Base-by-base conservation (phyloP, 495 filamentous ascomycete genomes). In the Neurospora terricola region DNA sequence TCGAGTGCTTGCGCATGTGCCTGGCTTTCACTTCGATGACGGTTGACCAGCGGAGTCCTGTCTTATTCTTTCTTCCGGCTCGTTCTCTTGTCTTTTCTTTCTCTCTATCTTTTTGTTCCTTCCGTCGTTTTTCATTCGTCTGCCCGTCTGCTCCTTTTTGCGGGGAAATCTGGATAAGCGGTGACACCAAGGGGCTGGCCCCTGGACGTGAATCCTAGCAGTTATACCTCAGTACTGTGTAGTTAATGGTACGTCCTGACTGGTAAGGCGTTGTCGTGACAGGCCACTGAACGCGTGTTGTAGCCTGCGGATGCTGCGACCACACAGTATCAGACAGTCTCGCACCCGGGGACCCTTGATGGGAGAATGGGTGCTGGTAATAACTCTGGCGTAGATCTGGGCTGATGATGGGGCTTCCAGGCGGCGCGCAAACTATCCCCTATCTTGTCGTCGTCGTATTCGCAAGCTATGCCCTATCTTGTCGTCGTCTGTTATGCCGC, bases 121-220 rank as follows among this genome's bases (percentile, higher is more conserved):
- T 27, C 16, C 34, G 5, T 39, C 34, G 12, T 70, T 40, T 70
- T 40, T 70, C 38, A 12, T 70, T 70, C 9, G 34, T 39, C 69
- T 70, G 18, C 69, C 34, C 69, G 3, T 21, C 34, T 70, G 34
- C 27, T 62, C 68, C 34, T 14, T 69, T 72, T 74, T 74, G 73
- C 73, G 73, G 73, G 73, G 73, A 74, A 74, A 74, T 48, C 73
- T 74, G 70, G 72, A 39, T 40, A 70, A 37, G 69, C 34, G 34
- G 34, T 39, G 38, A 37, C 34, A 39, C 54, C 54, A 62, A 62
- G 54, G 54, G 54, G 54, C 54, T 62, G 54, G 54, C 27, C 54
- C 54, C 54, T 30, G 54, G 54, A 62, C 54, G 23, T 62, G 54
- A 62, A 62, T 62, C 54, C 54, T 62, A 62, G 54, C 54, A 62